Evolutionary conservation across 768 basidiomycete species (phyloP), one percentile per base, ranked within the genome.

Genomic region (Hortiboletus campestris): DNA sequence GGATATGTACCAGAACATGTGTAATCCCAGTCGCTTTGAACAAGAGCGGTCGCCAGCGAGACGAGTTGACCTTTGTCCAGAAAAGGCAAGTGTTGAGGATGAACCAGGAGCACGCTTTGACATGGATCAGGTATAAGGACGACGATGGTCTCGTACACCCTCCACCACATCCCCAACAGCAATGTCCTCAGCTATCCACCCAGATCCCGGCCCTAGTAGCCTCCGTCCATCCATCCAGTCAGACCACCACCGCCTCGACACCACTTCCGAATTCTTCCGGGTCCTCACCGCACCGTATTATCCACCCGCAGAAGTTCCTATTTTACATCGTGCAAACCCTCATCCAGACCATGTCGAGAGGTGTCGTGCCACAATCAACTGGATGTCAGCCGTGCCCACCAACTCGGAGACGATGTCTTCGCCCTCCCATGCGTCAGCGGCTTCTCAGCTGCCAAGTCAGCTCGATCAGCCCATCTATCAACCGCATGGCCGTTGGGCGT

Each of bases 21-120:
- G 53, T 56, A 52, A 54, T 57, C 0, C 16, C n/a, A 51, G 16
- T 31, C 46, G 51, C 31, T 46, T 53, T 46, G 58, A 58, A 63
- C 60, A 63, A 72, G 58, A 12, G 35, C 40, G 57, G 68, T 70
- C 56, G 55, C 45, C 48, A 63, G 40, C 50, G 58, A 53, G 51
- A 62, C 55, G 19, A 14, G 39, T 0, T 7, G 41, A 36, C 50
- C 59, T 29, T 72, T 72, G 70, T 73, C 70, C 63, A 2, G 28
- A 67, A 71, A 73, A 72, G 70, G 72, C 51, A 73, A 41, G 60
- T 58, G 44, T 73, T 68, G 62, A 72, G 45, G 68, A 69, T 67
- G 67, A 50, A 49, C 48, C 20, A 43, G 51, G 50, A 11, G 51
- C 25, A 48, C 49, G 70, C 70, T 63, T 72, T 70, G 66, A 64